Base-by-base conservation (phyloP, 176 grass and related monocot genomes). In the Otatea glauca region DNA sequence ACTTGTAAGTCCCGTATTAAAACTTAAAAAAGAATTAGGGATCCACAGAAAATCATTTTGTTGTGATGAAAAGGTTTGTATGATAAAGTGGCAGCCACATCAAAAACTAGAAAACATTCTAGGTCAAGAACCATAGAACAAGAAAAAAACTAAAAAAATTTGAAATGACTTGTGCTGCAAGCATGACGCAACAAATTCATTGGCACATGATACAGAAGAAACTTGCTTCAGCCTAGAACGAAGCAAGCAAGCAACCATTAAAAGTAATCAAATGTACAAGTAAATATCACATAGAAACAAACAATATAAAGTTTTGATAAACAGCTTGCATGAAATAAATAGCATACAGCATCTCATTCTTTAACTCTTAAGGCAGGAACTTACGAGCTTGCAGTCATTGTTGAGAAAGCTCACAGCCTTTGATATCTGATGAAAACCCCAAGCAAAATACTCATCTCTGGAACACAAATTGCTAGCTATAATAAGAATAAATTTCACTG, bases 371-470 rank as follows among this genome's bases (percentile, higher is more conserved):
- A 55, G 65, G 80, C 47, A 77, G 35, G 59, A 76, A 79, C 93
- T 84, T 92, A 99, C 97, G 43, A 99, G 91, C 65, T 99, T 99
- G 88, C 97, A 99, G 69, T 99, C 97, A 50, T 99, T 99, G 77
- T 99, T 99, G 59, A 99, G 89, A 87, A 99, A 99, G 93, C 97
- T 99, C 86, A 96, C 93, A 66, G 93, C 97, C 92, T 99, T 99
- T 43, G 97, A 86, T 88, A 99, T 99, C 90, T 94, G 93, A 75
- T 99, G 97, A 83, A 99, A 88, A 42, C 97, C 97, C 97, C 97
- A 99, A 74, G 97, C 97, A 89, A 86, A 96, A 67, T 99, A 99
- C 83, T 99, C 97, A 88, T 96, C 93, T 85, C 97, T 99, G 91
- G 38, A 92, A 62, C 48, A 89, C 17, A 83, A 81, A 53, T 42